Evolutionary conservation across 108 stramenopile species (phyloP), one percentile per base, ranked within the genome.

Genomic region (Fragilaria radians): DNA sequence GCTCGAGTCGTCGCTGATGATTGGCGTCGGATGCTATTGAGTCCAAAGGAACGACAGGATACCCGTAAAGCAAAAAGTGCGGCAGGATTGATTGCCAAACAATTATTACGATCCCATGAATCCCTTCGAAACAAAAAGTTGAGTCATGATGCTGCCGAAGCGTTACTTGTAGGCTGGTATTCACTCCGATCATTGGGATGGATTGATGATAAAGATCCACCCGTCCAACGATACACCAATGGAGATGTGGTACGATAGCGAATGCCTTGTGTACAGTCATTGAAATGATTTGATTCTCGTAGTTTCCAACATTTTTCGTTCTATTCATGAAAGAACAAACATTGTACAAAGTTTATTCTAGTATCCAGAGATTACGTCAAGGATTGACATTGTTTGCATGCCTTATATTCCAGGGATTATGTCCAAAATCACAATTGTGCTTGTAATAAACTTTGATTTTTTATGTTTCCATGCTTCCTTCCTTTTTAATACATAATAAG

Each of bases 121-220:
- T 65, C 19, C 0, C 22, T 1, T 50, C 61, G 63, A 57, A 47
- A 2, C 26, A 65, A 1, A 58, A 75, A 36, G 48, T 54, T 11
- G 70, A 66, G 0, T 68, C 71, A 52, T 71, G 77, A 79, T 52
- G 73, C 68, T 14, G 77, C 77, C 0, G 73, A 79, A 67, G 59
- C 77, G 1, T 63, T 79, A 11, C 47, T 51, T 24, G 19, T 79
- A 31, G 77, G 73, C 11, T 60, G 60, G 25, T 62, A 74, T 54
- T 70, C 71, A 5, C 25, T 48, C n/a, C 54, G 63, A 1, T 52
- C 59, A 51, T 57, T 79, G 4, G 73, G 73, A 33, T 79, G 77
- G 77, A 60, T 71, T 14, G 58, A 63, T 22, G 26, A 28, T 32
- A 28, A 34, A 9, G 60, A 61, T 23, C 62, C 70, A 22, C 63